Evolutionary conservation across 179 eudicot species (phyloP), one percentile per base, ranked within the genome.

Genomic region (Carnegiea gigantea): DNA sequence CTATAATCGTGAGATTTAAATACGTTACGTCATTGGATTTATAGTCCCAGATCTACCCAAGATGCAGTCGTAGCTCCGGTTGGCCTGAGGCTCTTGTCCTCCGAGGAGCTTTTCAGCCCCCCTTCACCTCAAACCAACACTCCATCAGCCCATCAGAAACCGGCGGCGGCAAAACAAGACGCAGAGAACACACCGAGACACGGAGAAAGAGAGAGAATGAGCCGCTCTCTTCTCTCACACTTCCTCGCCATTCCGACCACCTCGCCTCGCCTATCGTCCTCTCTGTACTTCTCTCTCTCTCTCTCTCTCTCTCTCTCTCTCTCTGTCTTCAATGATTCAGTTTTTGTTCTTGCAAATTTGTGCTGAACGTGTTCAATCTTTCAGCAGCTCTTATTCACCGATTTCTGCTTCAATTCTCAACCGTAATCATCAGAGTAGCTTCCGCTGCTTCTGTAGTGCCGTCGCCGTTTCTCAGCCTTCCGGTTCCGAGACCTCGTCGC

Each of bases 211-310:
- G 73, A 21, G 73, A 79, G 20, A 14, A 90, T 93, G 95, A 90
- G 91, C 75, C 87, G 93, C 40, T 83, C 89, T n/a, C 77, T 87
- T 11, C 70, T 93, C 74, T 85, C 96, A 78, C 96, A 89, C 72
- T 85, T 92, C 79, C 84, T 89, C 80, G 70, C 36, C 36, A 33
- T 33, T 33, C 36, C 36, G 36, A 33, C 3, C 36, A 33, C 36
- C 36, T 33, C 2, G 2, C 72, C 36, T 83, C 89, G 78, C 87
- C 81, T 23, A 82, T 87, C 77, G 77, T 72, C 73, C 72, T 81
- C 91, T 30, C 24, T 82, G 93, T 90, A 90, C 78, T 76, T 54
- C 60, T n/a, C n/a, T n/a, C 65, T 68, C 53, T 79, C 53, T 7
- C 53, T 49, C 0, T 49, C 1, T 13, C 4, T 49, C 53, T 49